A percentile compares a stretch with the other conserved stretches of the same genome.
phyloP scores from a whole-genome alignment of 1,139 yeast species.

The Insectozyma bohioensis region DNA sequence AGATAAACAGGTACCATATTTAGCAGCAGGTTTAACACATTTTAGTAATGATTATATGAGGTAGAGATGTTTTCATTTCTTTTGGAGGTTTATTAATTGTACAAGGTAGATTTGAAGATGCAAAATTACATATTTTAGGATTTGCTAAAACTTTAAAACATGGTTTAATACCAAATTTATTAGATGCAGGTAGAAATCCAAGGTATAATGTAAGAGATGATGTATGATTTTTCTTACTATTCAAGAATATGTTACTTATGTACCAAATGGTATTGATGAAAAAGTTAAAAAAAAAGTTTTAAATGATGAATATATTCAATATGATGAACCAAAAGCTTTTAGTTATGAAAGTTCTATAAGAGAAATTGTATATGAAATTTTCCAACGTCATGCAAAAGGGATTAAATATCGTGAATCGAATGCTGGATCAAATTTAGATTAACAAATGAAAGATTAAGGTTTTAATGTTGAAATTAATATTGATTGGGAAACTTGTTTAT shows the following conservation, averaged over 20 bases:
- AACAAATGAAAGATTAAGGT: conserved; percentile 91
- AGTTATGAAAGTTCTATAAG: conserved; percentile 65
- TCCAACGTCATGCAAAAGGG: conserved; percentile 84
- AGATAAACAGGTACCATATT: conserved; percentile 57
- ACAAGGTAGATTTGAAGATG: conserved; percentile 77
- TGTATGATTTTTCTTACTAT: conserved; percentile 88
- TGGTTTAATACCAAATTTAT: conserved; percentile 88
- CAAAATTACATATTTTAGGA: conserved; percentile 75
- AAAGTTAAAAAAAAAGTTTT: conserved; percentile 85
- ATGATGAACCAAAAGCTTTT: conserved; percentile 74
- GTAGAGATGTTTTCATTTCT: conserved; percentile 90
- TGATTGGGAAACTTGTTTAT: conserved; percentile 87
- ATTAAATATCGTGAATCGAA: conserved; percentile 90
- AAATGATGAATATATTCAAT: conserved; percentile 75
- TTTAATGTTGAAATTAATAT: conserved; percentile 79
- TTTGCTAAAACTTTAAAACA: conserved; percentile 93
- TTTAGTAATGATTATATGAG: conserved; percentile 89
- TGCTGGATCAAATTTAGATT: conserved; percentile 85
- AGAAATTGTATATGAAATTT: conserved; percentile 79
- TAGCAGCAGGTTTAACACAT: conserved; percentile 97
- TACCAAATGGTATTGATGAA: conserved; percentile 76
- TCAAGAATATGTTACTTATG: conserved; percentile 73
- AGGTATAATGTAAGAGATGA: conserved; percentile 97
- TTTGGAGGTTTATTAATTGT: conserved; percentile 78
- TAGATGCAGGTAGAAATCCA: conserved; percentile 92